phyloP scores from a whole-genome alignment of 768 basidiomycete species.

The Trametes cingulata region DNA sequence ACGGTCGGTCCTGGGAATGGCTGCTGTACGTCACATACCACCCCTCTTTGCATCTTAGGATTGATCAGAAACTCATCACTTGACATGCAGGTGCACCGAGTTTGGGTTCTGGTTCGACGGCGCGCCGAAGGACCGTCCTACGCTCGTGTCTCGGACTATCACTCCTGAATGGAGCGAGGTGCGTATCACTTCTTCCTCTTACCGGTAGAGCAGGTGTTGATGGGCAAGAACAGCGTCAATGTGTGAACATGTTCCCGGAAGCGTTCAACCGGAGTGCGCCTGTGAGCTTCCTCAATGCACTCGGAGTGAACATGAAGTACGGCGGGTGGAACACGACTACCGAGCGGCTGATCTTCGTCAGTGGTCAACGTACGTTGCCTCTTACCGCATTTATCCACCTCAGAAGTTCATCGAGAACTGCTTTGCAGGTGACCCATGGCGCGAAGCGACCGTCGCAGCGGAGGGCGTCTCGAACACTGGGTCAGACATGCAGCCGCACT shows the following conservation, averaged over 20 bases:
- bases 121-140: constrained; percentile 36
- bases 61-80: constrained; percentile 35
- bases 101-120: constrained; percentile 50
- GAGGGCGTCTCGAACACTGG: constrained; percentile 44
- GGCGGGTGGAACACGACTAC: constrained; percentile 62
- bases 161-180: constrained; percentile 54
- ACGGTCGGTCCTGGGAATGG: constrained; percentile 67
- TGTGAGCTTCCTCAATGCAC: constrained; percentile 45
- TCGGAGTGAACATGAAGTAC: constrained; percentile 48
- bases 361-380: constrained; percentile 55
- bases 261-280: constrained; percentile 45
- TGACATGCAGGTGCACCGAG: constrained; percentile 56
- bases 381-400: neutral
- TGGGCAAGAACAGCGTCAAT: constrained; percentile 66
- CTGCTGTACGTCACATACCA: constrained; percentile 44
- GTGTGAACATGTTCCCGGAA: constrained; percentile 59
- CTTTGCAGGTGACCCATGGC: constrained; percentile 68
- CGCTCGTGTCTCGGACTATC: constrained; percentile 51
- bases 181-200: neutral
- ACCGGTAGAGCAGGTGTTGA: too few relatives aligned
- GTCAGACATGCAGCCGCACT: constrained; percentile 56
- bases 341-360: constrained; percentile 65
- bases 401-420: neutral
- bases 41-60: too few relatives aligned
- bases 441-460: constrained; percentile 65